Base-by-base conservation (phyloP, 2,329 filamentous ascomycete species). In the Penicillium thymicola region DNA sequence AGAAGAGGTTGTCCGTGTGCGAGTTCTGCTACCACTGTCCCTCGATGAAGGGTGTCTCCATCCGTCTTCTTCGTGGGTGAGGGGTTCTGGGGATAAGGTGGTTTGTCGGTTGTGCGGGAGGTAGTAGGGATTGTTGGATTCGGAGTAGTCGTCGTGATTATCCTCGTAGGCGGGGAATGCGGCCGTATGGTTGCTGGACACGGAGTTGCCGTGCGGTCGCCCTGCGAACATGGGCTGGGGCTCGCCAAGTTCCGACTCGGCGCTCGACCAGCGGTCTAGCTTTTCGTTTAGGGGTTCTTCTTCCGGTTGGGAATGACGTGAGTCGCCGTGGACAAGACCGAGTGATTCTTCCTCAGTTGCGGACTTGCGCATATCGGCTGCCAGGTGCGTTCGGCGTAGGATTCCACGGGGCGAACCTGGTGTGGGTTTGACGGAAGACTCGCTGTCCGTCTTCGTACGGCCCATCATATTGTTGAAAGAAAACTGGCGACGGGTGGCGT, bases 381-480 rank as follows among this genome's bases (percentile, higher is more conserved):
- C 59, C 6, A 46, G 42, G 18, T 76, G 54, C 71, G 77, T 65
- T 75, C 79, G 38, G 75, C 80, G 57, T 71, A 75, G 54, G 62
- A 72, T 63, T 70, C 72, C 59, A 70, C 65, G 72, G 69, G 71
- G 70, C 63, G 68, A 70, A 30, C 61, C 68, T 13, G 55, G 55
- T 38, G 49, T 44, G 27, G 59, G 53, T 51, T 55, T 66, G 34
- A 60, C 42, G 10, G 65, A 65, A 36, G 65, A 52, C 30, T 70
- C 59, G 41, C 60, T 59, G 41, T 59, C 57, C 27, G 67, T 52
- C 57, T 68, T 70, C 38, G 65, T 62, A 66, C 86, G 82, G 58
- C 79, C 78, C 73, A 97, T 94, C 51, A 96, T 85, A 63, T 89
- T 91, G 62, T 92, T 88, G 79, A 97, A 97, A 18, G 90, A 95